Percentiles rank a stretch among this genome's conserved stretches.
These are phyloP conservation scores for Colletotrichum liriopes DNA, from an alignment of 2,329 filamentous ascomycete genomes.

Conservation along the genomic window DNA sequence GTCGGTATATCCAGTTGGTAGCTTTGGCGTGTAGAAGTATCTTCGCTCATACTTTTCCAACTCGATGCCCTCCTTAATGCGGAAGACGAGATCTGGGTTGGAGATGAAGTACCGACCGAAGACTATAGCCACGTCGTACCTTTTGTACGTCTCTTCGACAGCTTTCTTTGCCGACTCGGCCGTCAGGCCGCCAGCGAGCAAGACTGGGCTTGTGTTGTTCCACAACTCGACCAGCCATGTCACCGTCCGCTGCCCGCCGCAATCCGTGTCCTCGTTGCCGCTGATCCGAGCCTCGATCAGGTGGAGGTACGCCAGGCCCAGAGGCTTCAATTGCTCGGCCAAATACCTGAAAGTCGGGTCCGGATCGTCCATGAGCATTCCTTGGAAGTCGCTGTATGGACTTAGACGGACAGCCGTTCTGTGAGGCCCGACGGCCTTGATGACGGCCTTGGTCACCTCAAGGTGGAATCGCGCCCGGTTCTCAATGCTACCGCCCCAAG, in stretches of 20 bases:
- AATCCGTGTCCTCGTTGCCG: conserved; percentile 57
- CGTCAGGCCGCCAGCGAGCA: conserved; percentile 52
- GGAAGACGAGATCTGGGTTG: conserved; percentile 53
- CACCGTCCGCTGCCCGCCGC: conserved; percentile 35
- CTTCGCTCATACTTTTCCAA: conserved; percentile 46
- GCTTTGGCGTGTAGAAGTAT: conserved; percentile 49
- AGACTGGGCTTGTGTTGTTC: conserved; percentile 50
- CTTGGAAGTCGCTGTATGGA: conserved; percentile 72
- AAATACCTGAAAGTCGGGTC: conserved; percentile 72
- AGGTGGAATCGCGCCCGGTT: conserved; percentile 67
- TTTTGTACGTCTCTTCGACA: conserved; percentile 47
- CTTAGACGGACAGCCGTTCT: conserved; percentile 69
- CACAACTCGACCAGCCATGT: conserved; percentile 51
- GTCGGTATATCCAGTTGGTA: conserved; percentile 45
- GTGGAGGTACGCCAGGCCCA: conserved; percentile 72
- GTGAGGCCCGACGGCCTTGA: conserved; percentile 63
- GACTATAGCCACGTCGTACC: conserved; percentile 48
- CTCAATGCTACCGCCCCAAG: conserved; percentile 69
- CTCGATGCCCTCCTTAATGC: conserved; percentile 48
- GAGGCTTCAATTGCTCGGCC: conserved; percentile 63
- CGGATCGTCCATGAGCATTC: conserved; percentile 73
- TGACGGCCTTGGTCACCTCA: conserved; percentile 62
- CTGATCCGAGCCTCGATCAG: conserved; percentile 70
- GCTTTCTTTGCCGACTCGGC: conserved; percentile 47
- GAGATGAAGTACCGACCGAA: conserved; percentile 55